Base-by-base conservation (phyloP, 345 rosid species). In the Turritis glabra region DNA sequence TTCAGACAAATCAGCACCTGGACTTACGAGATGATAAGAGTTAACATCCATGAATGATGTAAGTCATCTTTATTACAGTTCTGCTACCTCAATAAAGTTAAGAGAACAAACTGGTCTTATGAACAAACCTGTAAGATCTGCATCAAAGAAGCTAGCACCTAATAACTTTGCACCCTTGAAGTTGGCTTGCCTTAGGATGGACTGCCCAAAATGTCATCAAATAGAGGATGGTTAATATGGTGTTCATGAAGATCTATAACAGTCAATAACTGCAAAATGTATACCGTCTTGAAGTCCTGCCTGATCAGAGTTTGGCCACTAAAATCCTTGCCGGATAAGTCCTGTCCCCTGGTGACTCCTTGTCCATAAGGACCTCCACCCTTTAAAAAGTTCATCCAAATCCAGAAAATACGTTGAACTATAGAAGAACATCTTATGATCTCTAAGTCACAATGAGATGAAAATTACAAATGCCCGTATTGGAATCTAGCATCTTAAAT, bases 81-180 rank as follows among this genome's bases (percentile, higher is more conserved):
- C 37, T 58, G 15, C 27, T 32, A 17, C 11, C 9, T 38, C 48
- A 52, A 41, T 11, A 46, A 46, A 29, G 37, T n/a, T 5, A 48
- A 46, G 43, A 41, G 67, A 52, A 60, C 33, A 70, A 58, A 88
- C 97, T n/a, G n/a, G n/a, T n/a, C n/a, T n/a, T n/a, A n/a, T n/a
- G 67, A 52, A 60, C 33, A 70, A 58, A 88, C 97, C 97, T 84
- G 97, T 94, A 72, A 94, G 76, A 82, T 94, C 99, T 66, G 97
- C 93, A 82, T 94, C 97, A 46, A 91, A 90, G 89, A 91, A 90
- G 81, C 99, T 94, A 56, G 98, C 97, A 68, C 98, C 98, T 32
- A 90, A 78, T 78, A 94, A 80, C 77, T 91, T 91, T 6, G 96
- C 92, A 7, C 93, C 97, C 76, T 87, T 90, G 89, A 94, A 91